A percentile compares a stretch with the other conserved stretches of the same genome.
These are phyloP conservation scores for Fusarium camptoceras DNA, from an alignment of 2,329 filamentous ascomycete species.

Conservation along the genomic window DNA sequence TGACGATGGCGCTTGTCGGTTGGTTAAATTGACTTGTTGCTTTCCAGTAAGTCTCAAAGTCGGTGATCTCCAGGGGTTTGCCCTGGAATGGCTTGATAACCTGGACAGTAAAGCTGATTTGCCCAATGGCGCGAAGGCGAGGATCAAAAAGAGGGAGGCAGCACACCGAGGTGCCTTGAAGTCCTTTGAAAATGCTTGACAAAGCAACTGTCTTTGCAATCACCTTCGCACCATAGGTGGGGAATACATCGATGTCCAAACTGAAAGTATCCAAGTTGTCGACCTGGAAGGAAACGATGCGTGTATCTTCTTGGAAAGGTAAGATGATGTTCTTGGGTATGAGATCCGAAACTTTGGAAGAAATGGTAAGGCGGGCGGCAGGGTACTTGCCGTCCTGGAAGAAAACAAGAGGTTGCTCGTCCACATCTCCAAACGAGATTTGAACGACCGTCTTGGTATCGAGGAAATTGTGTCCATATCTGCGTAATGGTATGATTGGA, in stretches of 20 bases:
- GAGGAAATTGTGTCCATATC: conserved; percentile 98
- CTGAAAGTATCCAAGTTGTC: conserved; percentile 93
- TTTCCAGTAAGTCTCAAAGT: conserved; percentile 99
- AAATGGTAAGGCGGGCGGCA: conserved; percentile 93
- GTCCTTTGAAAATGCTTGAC: conserved; percentile 83
- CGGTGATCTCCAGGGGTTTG: conserved; percentile 92
- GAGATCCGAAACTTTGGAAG: conserved; percentile 93
- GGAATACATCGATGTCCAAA: conserved; percentile 97
- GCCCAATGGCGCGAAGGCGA: conserved; percentile 88
- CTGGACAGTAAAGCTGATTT: conserved; percentile 93
- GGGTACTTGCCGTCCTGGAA: conserved; percentile 98
- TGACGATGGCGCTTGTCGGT: conserved; percentile 84
- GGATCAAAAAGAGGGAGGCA: conserved; percentile 94
- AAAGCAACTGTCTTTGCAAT: conserved; percentile 96
- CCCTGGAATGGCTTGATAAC: conserved; percentile 97
- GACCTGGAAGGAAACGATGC: conserved; percentile 93
- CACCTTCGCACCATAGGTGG: conserved; percentile 95
- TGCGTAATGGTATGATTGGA: conserved; percentile 91
- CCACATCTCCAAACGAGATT: conserved; percentile 84
- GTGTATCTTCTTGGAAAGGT: conserved; percentile 95
- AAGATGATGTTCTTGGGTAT: conserved; percentile 96
- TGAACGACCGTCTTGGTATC: conserved; percentile 98
- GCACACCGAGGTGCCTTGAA: conserved; percentile 80
- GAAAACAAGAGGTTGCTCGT: conserved; percentile 85
- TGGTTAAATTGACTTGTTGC: conserved; percentile 93